A percentile compares a stretch with the other conserved stretches of the same genome.
These are phyloP conservation scores for Echinochloa phyllopogon DNA, from an alignment of 176 grass and related monocot genomes.

Conservation along the genomic window DNA sequence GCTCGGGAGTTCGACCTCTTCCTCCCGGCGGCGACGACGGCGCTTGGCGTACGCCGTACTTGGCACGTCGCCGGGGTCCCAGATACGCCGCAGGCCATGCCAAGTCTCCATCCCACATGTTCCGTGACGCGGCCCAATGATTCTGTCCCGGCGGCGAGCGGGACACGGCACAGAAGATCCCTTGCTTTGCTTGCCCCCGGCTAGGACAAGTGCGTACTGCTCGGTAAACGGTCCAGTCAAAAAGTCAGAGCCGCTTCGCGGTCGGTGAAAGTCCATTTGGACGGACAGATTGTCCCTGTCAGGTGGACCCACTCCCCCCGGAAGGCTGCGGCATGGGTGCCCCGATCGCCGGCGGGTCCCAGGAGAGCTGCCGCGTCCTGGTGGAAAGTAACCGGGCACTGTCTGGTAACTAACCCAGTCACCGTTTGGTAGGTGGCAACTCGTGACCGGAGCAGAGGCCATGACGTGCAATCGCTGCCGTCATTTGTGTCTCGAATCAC, in stretches of 20 bases:
- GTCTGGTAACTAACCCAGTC: neutral
- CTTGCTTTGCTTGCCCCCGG: neutral
- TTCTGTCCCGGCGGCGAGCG: neutral
- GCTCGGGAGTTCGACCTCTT: conserved; percentile 6
- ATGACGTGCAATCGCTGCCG: neutral
- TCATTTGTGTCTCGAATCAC: too few relatives aligned
- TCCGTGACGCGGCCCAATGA: neutral
- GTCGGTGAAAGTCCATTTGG: neutral
- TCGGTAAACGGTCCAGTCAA: conserved; percentile 33
- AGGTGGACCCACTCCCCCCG: neutral
- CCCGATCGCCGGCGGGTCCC: neutral
- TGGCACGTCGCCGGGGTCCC: neutral
- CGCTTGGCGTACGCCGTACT: neutral
- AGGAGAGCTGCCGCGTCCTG: neutral
- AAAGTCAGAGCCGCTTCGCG: neutral
- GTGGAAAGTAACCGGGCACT: conserved; percentile 1
- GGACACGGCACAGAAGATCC: conserved; percentile 31
- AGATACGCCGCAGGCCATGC: neutral
- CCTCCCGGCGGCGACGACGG: neutral
- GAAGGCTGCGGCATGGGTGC: neutral
- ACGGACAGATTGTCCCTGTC: conserved; percentile 6
- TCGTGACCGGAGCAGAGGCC: neutral
- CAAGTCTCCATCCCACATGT: neutral
- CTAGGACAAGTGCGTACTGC: neutral
- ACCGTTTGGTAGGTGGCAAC: neutral